Base-by-base conservation (phyloP, 495 filamentous ascomycete species). In the Aspergillus panamensis region DNA sequence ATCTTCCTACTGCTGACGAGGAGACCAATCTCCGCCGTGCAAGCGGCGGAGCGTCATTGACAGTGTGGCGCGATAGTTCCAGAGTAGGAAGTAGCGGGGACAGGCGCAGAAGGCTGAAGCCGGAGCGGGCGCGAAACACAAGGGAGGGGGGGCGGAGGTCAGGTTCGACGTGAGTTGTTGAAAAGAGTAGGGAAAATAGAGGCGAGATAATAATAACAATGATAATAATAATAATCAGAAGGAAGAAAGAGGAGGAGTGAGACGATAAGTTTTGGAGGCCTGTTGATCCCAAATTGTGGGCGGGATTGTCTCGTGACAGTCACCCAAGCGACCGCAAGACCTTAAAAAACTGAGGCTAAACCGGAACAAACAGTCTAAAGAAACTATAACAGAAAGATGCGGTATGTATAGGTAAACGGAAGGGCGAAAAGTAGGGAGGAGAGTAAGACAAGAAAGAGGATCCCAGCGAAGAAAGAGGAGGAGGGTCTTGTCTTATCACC, bases 1-100 rank as follows among this genome's bases (percentile, higher is more conserved):
- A 52, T 43, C 40, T 64, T 53, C 25, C 49, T 60, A 60, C 44
- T 42, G 25, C 55, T 33, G 59, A 52, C 58, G 66, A 61, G 60
- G 63, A 68, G 60, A 65, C 58, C 77, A 55, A 82, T 73, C 71
- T 85, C 83, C 37, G 80, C 80, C 30, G 79, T 53, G 62, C 60
- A 51, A 40, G 59, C 48, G 58, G 60, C 62, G 61, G 64, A 42
- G 55, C 64, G 64, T 65, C 70, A 73, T 73, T 60, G 68, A 67
- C 66, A 60, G 58, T 33, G 62, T 69, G 62, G 67, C 65, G 64
- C 57, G 60, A 54, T 32, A 39, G 51, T 58, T 62, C 62, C 53
- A 65, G 57, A 60, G 47, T 60, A 49, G 53, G 42, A 52, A 32
- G 53, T 8, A 33, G n/a, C 31, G 40, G 33, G 14, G 21, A 33